Evolutionary conservation across 2,329 filamentous ascomycete genomes (phyloP).

Genomic region (Plenodomus tracheiphilus): DNA sequence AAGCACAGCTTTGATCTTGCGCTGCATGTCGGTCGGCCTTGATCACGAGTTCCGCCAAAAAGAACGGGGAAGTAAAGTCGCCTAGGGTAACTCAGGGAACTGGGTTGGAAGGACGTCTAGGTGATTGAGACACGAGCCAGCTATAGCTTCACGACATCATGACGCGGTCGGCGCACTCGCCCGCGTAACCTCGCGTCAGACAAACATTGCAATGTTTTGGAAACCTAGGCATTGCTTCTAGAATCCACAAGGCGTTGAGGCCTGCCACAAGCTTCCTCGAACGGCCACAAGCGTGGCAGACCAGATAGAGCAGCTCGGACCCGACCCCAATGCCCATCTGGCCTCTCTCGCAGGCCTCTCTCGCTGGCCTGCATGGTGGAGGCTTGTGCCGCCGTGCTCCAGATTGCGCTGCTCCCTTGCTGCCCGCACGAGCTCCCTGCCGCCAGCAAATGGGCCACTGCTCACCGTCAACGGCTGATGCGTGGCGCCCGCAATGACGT

Average conservation of each 20-base stretch:
- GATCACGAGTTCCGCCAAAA: no score
- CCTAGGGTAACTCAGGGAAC: neutral
- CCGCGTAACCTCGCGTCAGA: neutral
- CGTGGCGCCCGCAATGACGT: conserved; percentile 15
- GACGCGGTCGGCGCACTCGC: neutral
- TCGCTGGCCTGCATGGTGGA: neutral
- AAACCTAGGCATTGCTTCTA: neutral
- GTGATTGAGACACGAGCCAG: neutral
- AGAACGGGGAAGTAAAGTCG: neutral
- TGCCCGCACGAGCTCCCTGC: neutral
- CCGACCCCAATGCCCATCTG: neutral
- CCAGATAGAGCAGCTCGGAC: neutral
- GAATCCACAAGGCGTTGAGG: neutral
- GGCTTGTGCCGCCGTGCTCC: neutral
- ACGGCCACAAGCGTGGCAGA: neutral
- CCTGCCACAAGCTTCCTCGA: neutral
- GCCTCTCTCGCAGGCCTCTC: neutral
- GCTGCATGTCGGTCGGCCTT: conserved; percentile 11
- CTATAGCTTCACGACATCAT: neutral
- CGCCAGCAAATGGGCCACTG: neutral
- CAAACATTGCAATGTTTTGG: neutral
- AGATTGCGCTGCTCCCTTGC: neutral
- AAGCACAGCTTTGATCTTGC: conserved; percentile 21
- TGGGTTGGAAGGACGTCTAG: neutral
- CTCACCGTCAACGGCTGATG: conserved; percentile 4